These are phyloP conservation scores for Citrus glauca DNA, from an alignment of 345 rosid species.

Conservation along the genomic window DNA sequence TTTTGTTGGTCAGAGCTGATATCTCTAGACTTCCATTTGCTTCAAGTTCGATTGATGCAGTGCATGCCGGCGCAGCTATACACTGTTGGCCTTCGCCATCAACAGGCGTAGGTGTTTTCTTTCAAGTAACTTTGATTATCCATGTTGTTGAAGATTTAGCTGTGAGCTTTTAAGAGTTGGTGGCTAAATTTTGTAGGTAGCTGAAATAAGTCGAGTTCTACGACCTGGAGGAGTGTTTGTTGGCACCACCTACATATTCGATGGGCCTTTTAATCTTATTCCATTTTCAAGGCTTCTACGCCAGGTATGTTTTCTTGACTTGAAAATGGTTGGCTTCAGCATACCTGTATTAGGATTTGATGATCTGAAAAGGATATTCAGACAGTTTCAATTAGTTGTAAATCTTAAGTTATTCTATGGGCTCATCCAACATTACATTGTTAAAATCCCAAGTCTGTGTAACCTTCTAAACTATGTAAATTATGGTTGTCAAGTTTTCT, in stretches of 20 bases:
- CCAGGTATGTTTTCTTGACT: conserved; percentile 41
- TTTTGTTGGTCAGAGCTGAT: conserved; percentile 80
- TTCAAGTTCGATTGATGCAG: conserved; percentile 70
- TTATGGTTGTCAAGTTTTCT: not conserved
- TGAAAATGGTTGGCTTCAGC: conserved; percentile 7
- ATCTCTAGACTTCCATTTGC: conserved; percentile 80
- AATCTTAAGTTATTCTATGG: not conserved
- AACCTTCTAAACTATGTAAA: not conserved
- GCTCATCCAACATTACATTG: not conserved
- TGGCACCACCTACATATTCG: conserved; percentile 61
- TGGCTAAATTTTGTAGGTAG: conserved; percentile 42
- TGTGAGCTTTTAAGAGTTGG: not conserved
- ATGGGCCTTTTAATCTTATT: conserved; percentile 47
- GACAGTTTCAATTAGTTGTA: not conserved
- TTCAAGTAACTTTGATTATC: not conserved
- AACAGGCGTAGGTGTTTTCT: conserved; percentile 49
- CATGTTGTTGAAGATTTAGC: not conserved
- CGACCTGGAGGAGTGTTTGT: conserved; percentile 91
- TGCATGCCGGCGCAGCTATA: conserved; percentile 91
- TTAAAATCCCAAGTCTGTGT: not conserved
- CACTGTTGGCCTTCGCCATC: conserved; percentile 97
- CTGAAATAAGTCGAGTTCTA: conserved; percentile 83
- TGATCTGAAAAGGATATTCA: not conserved
- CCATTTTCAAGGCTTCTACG: conserved; percentile 50
- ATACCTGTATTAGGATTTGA: not conserved